Percentiles rank a stretch among this genome's conserved stretches.
phyloP scores from a whole-genome alignment of 345 rosid species.

The Brassica incana region DNA sequence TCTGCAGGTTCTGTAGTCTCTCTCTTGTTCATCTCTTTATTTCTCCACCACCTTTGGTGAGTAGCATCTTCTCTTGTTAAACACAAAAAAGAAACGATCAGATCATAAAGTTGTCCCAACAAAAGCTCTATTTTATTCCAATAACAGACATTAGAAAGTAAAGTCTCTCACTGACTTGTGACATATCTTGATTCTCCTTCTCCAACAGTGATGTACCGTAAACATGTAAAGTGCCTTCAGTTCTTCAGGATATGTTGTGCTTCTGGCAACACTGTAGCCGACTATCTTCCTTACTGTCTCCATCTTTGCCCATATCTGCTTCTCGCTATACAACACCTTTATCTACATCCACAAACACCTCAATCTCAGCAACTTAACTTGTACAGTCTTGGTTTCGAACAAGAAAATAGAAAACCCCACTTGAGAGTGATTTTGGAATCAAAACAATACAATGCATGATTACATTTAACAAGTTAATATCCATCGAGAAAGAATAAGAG shows the following conservation, averaged over 20 bases:
- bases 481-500: not conserved
- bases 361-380: not conserved
- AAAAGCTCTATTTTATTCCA: conserved; percentile 48
- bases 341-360: not conserved
- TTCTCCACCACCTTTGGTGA: not conserved
- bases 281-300: conserved; percentile 53
- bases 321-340: conserved; percentile 44
- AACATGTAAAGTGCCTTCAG: conserved; percentile 67
- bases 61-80: not conserved
- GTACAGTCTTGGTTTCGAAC: not conserved
- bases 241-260: conserved; percentile 52
- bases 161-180: conserved; percentile 51
- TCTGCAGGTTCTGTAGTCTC: not conserved
- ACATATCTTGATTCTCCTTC: conserved; percentile 36
- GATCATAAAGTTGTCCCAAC: not conserved
- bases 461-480: not conserved
- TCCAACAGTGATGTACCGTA: conserved; percentile 47
- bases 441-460: conserved; percentile 5
- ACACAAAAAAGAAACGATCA: conserved; percentile 2
- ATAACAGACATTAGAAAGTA: conserved; percentile 64
- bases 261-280: conserved; percentile 53
- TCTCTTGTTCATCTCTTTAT: not conserved
- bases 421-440: not conserved
- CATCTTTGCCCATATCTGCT: conserved; percentile 61
- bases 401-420: not conserved